phyloP scores from a whole-genome alignment of 2,329 filamentous ascomycete genomes.

The Colletotrichum sp. region DNA sequence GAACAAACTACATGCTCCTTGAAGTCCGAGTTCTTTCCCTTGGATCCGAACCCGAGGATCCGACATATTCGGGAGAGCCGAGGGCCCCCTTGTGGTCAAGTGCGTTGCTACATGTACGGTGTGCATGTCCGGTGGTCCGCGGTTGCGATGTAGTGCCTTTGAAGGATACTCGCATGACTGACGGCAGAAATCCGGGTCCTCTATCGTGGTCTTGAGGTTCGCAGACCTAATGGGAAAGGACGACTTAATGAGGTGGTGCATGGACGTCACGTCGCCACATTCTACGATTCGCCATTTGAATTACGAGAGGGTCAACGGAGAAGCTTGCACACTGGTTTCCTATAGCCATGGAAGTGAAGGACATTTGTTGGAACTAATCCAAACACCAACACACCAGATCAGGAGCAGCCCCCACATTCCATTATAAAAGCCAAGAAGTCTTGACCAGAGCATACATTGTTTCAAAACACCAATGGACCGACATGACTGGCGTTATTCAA shows the following conservation, averaged over 20 bases:
- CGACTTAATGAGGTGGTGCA: background rate
- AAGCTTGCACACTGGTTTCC: background rate
- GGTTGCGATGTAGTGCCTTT: accelerated
- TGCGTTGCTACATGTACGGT: background rate
- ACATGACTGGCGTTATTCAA: too few species aligned
- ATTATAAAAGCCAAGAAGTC: background rate
- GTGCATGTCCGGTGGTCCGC: background rate
- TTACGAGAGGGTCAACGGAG: background rate
- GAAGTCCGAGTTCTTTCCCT: accelerated
- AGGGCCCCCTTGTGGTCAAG: too few species aligned
- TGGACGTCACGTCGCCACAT: background rate
- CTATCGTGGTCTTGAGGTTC: background rate
- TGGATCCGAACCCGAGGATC: background rate
- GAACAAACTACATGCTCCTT: accelerated
- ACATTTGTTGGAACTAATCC: background rate
- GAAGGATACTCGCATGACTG: background rate
- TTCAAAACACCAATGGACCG: background rate
- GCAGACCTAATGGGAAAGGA: background rate
- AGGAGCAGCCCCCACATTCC: background rate
- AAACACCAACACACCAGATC: background rate
- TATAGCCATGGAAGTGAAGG: background rate
- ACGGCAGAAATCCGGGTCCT: accelerated
- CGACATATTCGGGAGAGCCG: background rate
- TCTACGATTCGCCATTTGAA: too few species aligned
- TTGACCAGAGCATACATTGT: background rate